Base-by-base conservation (phyloP, 345 rosid genomes). In the Rhodamnia rubescens region DNA sequence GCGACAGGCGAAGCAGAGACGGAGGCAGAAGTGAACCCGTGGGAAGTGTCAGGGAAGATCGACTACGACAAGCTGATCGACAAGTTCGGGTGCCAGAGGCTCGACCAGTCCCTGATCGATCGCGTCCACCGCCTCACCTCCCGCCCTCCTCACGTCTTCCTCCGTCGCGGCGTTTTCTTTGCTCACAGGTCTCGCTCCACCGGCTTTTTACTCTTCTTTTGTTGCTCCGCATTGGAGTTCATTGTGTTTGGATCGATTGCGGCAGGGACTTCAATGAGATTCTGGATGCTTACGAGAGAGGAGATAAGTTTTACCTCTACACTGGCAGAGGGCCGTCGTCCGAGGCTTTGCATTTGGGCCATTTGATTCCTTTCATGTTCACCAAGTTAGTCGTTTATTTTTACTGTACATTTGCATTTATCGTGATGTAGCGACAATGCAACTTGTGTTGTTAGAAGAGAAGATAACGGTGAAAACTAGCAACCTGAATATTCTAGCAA, bases 321-420 rank as follows among this genome's bases (percentile, higher is more conserved):
- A 96, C 99, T 2, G 98, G 99, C 11, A 88, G 99, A 85, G 99
- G 99, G 27, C 99, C 99, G 40, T 97, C 99, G 53, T 97, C 99
- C 32, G 98, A 94, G 89, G 95, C 99, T 84, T 82, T 95, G 89
- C 99, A 97, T 88, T 87, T 97, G 74, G 99, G 99, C 14, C 98
- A 97, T 88, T 93, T 97, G 89, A 84, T 97, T 86, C 99, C 99
- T 29, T 97, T 96, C 87, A 95, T 97, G 99, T 97, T 96, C 85
- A 96, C 99, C 82, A 96, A 95, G 98, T 95, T 42, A 91, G 91
- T 85, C 51, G 32, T 50, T 56, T 50, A 29, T 75, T n/a, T 81
- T 47, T 42, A 6, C 42, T 21, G 22, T 36, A 12, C 83, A 8
- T 49, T 55, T 69, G 13, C 47, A 9, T 69, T 69, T 32, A 9